phyloP scores from a whole-genome alignment of 805 yeast species.

The Teunomyces atbi region DNA sequence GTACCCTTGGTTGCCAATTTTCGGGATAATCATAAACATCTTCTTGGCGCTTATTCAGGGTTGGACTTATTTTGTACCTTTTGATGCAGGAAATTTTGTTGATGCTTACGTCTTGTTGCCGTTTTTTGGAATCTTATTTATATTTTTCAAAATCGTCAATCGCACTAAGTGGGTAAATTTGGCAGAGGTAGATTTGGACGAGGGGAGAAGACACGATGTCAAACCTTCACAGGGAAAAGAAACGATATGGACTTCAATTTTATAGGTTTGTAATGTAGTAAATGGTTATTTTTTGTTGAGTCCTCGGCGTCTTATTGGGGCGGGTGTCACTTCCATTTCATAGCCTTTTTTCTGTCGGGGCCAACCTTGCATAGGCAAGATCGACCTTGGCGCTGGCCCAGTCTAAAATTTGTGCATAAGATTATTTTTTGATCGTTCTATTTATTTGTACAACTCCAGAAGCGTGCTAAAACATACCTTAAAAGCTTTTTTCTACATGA shows the following conservation, averaged over 20 bases:
- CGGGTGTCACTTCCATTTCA: no score
- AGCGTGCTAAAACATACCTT: neutral
- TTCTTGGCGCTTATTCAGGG: slow-evolving; percentile 63
- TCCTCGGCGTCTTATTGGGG: neutral
- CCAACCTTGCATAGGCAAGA: neutral
- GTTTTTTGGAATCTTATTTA: slow-evolving; percentile 44
- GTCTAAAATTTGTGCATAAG: neutral
- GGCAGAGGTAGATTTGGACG: slow-evolving; percentile 48
- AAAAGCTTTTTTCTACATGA: neutral
- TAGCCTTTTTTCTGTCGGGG: no score
- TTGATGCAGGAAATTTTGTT: slow-evolving; percentile 42
- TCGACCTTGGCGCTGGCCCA: neutral
- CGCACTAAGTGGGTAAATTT: slow-evolving; percentile 42
- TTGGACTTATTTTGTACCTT: slow-evolving; percentile 63
- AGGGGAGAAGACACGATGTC: slow-evolving; percentile 47
- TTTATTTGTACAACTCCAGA: neutral
- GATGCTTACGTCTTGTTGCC: slow-evolving; percentile 68
- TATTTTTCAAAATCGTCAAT: slow-evolving; percentile 38
- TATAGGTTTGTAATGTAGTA: neutral
- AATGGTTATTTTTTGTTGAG: neutral
- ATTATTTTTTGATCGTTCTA: neutral
- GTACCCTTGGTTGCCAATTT: slow-evolving; percentile 51
- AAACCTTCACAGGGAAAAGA: neutral
- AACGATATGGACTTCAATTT: neutral
- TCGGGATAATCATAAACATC: slow-evolving; percentile 49